Conservation (phyloP, 331 rosid genomes). For the Malus hybrid region DNA sequence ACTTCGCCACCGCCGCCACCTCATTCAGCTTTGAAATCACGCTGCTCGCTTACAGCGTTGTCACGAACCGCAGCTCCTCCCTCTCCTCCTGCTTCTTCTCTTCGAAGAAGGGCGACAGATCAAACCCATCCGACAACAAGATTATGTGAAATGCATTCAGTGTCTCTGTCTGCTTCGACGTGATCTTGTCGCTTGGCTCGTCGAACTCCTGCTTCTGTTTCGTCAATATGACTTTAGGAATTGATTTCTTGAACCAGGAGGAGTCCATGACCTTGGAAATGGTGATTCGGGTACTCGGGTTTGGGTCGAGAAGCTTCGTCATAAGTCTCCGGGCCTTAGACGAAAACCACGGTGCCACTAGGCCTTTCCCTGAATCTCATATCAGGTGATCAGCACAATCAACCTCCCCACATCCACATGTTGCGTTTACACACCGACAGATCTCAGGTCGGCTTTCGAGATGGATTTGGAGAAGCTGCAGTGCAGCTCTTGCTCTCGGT, state of each 20-base stretch:
- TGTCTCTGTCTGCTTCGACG: constrained; percentile 29
- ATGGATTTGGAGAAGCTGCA: constrained; percentile 78
- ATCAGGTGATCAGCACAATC: constrained; percentile 42
- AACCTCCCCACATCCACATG: constrained; percentile 62
- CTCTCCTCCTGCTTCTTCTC: constrained; percentile 78
- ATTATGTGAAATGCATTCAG: constrained; percentile 88
- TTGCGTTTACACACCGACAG: constrained; percentile 73
- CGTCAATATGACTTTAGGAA: constrained; percentile 22
- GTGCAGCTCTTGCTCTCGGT: constrained; percentile 67
- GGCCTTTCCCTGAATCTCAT: too few relatives aligned
- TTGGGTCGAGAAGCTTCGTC: constrained; percentile 78
- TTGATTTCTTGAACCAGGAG: constrained; percentile 62
- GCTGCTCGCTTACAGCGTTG: constrained; percentile 69
- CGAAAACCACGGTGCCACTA: constrained; percentile 57
- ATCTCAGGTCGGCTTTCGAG: constrained; percentile 69
- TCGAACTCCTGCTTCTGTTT: constrained; percentile 32
- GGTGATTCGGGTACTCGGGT: constrained; percentile 51
- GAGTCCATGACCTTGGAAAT: constrained; percentile 65
- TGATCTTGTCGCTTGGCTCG: constrained; percentile 7
- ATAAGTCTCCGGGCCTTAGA: constrained; percentile 50
- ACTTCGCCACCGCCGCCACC: constrained; percentile 58
- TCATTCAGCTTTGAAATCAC: constrained; percentile 81
- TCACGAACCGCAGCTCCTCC: constrained; percentile 82
- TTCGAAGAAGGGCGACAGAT: constrained; percentile 79
- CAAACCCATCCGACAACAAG: constrained; percentile 70